These are phyloP conservation scores for Bryoglossum gracile DNA, from an alignment of 495 filamentous ascomycete genomes.

Conservation along the genomic window DNA sequence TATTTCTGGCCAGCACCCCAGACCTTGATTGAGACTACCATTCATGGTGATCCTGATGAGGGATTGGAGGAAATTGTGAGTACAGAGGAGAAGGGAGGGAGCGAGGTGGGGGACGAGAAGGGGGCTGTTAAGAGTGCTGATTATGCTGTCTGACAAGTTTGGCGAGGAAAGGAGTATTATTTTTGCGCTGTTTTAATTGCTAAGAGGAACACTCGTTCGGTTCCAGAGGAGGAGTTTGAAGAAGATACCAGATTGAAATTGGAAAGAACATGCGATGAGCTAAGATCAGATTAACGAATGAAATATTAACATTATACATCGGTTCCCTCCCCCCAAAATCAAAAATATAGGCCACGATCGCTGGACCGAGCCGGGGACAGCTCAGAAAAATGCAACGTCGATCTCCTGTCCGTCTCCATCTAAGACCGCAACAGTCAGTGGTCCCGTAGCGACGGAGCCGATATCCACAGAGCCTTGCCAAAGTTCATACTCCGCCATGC, in stretches of 20 bases:
- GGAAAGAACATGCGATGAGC: too few relatives aligned
- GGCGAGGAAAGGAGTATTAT: too few relatives aligned
- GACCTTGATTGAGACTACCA: conserved; percentile 27
- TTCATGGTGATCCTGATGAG: conserved; percentile 5
- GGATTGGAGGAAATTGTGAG: conserved; percentile 1
- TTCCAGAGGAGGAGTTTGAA: too few relatives aligned
- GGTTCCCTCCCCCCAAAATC: too few relatives aligned
- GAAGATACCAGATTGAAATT: too few relatives aligned
- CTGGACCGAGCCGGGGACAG: neutral
- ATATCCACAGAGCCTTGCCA: conserved; percentile 7
- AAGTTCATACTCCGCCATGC: conserved; percentile 7
- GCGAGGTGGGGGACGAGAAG: conserved; percentile 16
- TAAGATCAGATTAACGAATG: too few relatives aligned
- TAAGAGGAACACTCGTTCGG: too few relatives aligned
- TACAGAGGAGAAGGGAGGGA: conserved; percentile 13
- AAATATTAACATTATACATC: too few relatives aligned
- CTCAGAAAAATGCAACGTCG: conserved; percentile 10
- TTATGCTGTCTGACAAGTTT: neutral
- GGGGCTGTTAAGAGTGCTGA: conserved; percentile 12
- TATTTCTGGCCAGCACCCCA: conserved; percentile 31
- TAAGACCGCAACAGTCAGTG: conserved; percentile 2
- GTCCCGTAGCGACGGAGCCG: neutral
- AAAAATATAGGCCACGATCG: neutral
- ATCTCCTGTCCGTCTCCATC: conserved; percentile 4
- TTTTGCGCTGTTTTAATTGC: too few relatives aligned